Base-by-base conservation (phyloP, 1,284 basidiomycete species). In the Ceratobasidium sp. region DNA sequence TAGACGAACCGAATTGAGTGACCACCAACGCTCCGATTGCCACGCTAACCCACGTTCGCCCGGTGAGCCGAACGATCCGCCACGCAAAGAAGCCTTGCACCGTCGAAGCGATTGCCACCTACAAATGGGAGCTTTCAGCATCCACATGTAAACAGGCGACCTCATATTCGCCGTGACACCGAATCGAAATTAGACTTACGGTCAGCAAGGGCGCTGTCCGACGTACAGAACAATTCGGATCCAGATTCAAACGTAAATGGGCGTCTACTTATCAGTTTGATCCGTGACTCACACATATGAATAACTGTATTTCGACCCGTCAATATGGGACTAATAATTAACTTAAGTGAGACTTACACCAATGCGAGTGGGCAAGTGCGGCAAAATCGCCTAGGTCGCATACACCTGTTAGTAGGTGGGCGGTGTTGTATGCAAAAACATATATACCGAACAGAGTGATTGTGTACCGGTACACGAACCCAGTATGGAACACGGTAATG, bases 61-160 rank as follows among this genome's bases (percentile, higher is more conserved):
- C 69, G 12, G 64, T 68, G 3, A 70, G 43, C 1, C 22, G 25
- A 3, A 27, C 29, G n/a, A 70, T 49, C 4, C 69, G 69, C 69
- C 69, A 70, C 2, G 69, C 69, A 40, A 67, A 70, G 32, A 70
- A 70, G 8, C 62, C 43, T 50, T 70, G 69, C 3, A 38, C 35
- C 12, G 53, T 58, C 15, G 69, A 43, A 17, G 69, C 32, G n/a
- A 70, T 53, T 6, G 45, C 53, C 3, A 52, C 45, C 53, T 50
- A 27, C 29, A 50, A 25, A 22, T 25, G 22, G 47, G 6, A 7
- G 47, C n/a, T n/a, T n/a, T n/a, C n/a, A n/a, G n/a, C n/a, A n/a
- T n/a, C n/a, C n/a, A n/a, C n/a, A n/a, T n/a, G n/a, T n/a, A n/a
- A n/a, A n/a, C n/a, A n/a, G n/a, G n/a, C n/a, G n/a, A n/a, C n/a